Base-by-base conservation (phyloP, 164 flowering plant genomes). In the Kalanchoe fedtschenkoi region DNA sequence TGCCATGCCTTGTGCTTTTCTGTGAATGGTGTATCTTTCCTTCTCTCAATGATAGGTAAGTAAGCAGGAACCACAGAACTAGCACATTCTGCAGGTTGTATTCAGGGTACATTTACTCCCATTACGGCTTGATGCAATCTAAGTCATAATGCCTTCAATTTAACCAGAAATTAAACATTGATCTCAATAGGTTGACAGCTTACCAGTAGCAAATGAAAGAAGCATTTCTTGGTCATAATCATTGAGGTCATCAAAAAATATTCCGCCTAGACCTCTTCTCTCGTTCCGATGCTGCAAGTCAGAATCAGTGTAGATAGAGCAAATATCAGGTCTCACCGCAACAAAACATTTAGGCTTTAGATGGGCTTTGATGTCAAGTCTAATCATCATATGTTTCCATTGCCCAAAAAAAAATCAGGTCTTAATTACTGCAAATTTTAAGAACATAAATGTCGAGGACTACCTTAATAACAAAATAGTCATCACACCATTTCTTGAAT, bases 401-500 rank as follows among this genome's bases (percentile, higher is more conserved):
- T 39, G 21, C 54, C 56, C 8, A 15, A 51, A 37, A 34, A 5
- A 44, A 62, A 15, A n/a, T n/a, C n/a, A n/a, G n/a, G n/a, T 28
- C 15, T 11, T 51, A 26, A 16, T 11, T 24, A 16, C 6, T 24
- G 17, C 4, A 2, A 7, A 51, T 1, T 6, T n/a, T 9, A 65
- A 19, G 43, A 68, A 47, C 8, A 11, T 41, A 13, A 51, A 42
- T n/a, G 29, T 4, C 43, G 64, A 24, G 44, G 46, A 21, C 29
- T 70, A 90, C 99, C 96, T 85, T 87, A 62, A 91, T 91, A 61
- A 71, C 83, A 70, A 95, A 95, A 74, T 95, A 95, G 74, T 95
- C 96, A 83, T 95, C 99, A 69, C 99, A 95, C 99, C 99, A 95
- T 76, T 95, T 95, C 76, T 95, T 95, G 81, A 95, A 95, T 58